A percentile compares a stretch with the other conserved stretches of the same genome.
These are phyloP conservation scores for Fimicolochytrium jonesii DNA, from an alignment of 192 early-diverging fungal genomes.

Conservation along the genomic window DNA sequence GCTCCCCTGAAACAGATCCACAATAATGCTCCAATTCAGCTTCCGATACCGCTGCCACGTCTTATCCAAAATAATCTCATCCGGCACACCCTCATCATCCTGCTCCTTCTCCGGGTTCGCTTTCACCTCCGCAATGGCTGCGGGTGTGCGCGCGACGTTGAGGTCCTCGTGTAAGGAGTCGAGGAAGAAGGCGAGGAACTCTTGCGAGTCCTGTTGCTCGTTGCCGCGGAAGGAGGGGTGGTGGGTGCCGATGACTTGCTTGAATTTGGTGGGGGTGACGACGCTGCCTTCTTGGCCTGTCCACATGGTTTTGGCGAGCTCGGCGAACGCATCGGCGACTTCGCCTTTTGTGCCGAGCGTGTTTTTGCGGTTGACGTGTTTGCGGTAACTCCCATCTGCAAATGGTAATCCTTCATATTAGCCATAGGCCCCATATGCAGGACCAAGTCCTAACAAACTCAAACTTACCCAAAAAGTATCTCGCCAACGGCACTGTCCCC, in stretches of 20 bases:
- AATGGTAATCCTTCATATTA: no score
- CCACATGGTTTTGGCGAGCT: conserved; percentile 81
- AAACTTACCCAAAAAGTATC: conserved; percentile 38
- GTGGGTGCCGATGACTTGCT: conserved; percentile 65
- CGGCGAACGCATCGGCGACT: conserved; percentile 71
- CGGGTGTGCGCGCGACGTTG: conserved; percentile 54
- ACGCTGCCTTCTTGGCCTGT: conserved; percentile 68
- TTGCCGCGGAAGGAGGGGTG: conserved; percentile 79
- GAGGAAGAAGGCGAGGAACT: conserved; percentile 86
- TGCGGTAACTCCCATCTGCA: conserved; percentile 45
- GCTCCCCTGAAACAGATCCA: conserved; percentile 88
- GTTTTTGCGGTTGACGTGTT: conserved; percentile 63
- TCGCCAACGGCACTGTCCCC: conserved; percentile 57
- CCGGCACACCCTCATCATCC: conserved; percentile 68
- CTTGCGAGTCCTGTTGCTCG: conserved; percentile 96
- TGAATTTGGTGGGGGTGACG: conserved; percentile 68
- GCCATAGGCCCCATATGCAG: no score
- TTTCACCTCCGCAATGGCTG: not conserved
- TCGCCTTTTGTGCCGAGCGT: conserved; percentile 68
- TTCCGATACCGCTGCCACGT: conserved; percentile 74
- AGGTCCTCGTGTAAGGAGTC: conserved; percentile 91
- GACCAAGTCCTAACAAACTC: not conserved
- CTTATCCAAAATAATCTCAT: conserved; percentile 35
- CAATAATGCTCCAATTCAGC: conserved; percentile 78
- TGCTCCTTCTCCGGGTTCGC: conserved; percentile 42